Conservation (phyloP, 129 eudicot species). For the Flaveria robusta region DNA sequence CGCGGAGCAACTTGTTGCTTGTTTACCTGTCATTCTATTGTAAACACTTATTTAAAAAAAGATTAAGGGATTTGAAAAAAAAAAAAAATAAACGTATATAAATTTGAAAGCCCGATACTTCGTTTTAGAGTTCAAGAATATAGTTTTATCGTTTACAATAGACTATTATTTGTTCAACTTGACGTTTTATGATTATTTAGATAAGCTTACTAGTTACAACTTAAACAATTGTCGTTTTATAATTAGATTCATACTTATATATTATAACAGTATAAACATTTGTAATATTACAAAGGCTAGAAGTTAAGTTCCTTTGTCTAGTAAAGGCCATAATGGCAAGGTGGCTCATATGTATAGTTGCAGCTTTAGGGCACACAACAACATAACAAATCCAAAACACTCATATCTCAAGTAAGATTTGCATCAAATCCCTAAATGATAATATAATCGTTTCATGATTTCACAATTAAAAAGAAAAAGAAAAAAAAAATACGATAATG, state of each 20-base stretch:
- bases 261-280: neutral
- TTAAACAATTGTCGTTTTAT: neutral
- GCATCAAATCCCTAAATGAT: slow-evolving; percentile 35
- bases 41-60: too few relatives aligned
- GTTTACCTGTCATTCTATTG: too few relatives aligned
- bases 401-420: slow-evolving; percentile 37
- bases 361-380: slow-evolving; percentile 44
- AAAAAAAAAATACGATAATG: neutral
- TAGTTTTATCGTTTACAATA: neutral
- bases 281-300: slow-evolving; percentile 21
- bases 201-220: neutral
- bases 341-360: slow-evolving; percentile 35
- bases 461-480: neutral
- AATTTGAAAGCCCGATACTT: too few relatives aligned
- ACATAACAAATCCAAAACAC: slow-evolving; percentile 41
- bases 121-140: too few relatives aligned
- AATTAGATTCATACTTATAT: slow-evolving; percentile 4
- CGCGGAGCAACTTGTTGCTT: too few relatives aligned
- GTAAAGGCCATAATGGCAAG: slow-evolving; percentile 18
- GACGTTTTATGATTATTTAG: neutral
- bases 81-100: too few relatives aligned
- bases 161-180: neutral
- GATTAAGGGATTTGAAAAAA: too few relatives aligned
- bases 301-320: slow-evolving; percentile 28
- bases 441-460: slow-evolving; percentile 21